These are phyloP conservation scores for Botrytis cinerea DNA, from an alignment of 2,329 filamentous ascomycete genomes.

Conservation along the genomic window DNA sequence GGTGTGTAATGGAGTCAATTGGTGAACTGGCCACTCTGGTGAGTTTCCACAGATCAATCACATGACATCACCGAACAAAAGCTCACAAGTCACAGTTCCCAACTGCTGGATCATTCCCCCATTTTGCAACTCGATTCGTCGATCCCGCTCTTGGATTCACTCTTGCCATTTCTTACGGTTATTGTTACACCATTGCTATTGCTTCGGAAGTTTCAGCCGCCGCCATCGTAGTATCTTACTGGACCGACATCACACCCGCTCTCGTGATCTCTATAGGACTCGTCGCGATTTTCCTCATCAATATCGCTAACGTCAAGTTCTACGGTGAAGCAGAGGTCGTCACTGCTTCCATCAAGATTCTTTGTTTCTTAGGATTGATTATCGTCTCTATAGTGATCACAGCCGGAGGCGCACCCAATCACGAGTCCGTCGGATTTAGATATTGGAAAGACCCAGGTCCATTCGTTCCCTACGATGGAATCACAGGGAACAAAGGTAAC, in stretches of 20 bases:
- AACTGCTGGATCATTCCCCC: constrained; percentile 42
- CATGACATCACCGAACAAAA: background rate
- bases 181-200: constrained; percentile 52
- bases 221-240: constrained; percentile 78
- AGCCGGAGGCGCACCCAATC: constrained; percentile 61
- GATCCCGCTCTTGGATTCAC: constrained; percentile 43
- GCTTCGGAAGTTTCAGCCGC: constrained; percentile 86
- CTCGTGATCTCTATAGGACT: constrained; percentile 87
- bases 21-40: constrained; percentile 40
- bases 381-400: constrained; percentile 63
- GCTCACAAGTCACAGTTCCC: constrained; percentile 36
- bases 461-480: constrained; percentile 69
- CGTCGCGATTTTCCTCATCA: constrained; percentile 72
- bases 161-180: constrained; percentile 41
- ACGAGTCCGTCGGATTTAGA: constrained; percentile 61
- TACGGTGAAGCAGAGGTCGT: constrained; percentile 89
- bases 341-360: constrained; percentile 82
- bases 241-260: constrained; percentile 58
- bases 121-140: constrained; percentile 42
- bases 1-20: constrained; percentile 42
- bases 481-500: constrained; percentile 55
- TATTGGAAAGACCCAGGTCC: constrained; percentile 72
- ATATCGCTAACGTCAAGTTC: constrained; percentile 82
- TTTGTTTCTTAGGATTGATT: constrained; percentile 63
- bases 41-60: constrained; percentile 2